Base-by-base conservation (phyloP, 2,329 filamentous ascomycete genomes). In the Penicillium corylophilum region DNA sequence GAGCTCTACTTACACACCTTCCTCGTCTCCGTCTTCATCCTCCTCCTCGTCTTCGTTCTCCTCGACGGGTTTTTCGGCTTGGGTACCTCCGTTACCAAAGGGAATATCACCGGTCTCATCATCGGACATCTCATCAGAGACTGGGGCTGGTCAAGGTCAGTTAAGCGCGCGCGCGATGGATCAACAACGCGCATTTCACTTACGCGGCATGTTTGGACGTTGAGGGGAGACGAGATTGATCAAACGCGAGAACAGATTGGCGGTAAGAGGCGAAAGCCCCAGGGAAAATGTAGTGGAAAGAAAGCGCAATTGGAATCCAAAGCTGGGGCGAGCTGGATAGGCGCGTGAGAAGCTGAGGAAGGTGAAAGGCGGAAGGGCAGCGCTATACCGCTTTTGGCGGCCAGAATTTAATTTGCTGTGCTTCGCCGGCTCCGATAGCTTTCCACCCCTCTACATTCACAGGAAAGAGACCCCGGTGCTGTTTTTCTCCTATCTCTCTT, bases 101-200 rank as follows among this genome's bases (percentile, higher is more conserved):
- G 72, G 71, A 23, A 74, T 73, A 10, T 68, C 67, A n/a, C 66
- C 68, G 15, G 67, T 69, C 50, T 74, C 71, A 18, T 68, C 65
- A 23, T 73, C 72, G 2, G 71, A 72, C 20, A 66, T 48, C 13
- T 69, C 66, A 41, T 65, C 65, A 4, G 35, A 38, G 12, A 69
- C 48, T 40, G 66, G 64, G 18, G 67, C 69, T 72, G 33, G 35
- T 24, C 69, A 39, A 35, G 16, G 53, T 38, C 36, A 12, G 26
- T 50, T 63, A 28, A 67, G 48, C 39, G 54, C 35, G 53, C 52
- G 50, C 44, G 51, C 50, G 43, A 45, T 40, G 44, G 33, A 50
- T 41, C 29, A 56, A 51, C 50, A 52, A 44, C 23, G 45, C 33
- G 36, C 36, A 26, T 22, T 40, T 12, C 41, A 72, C 74, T 69